Base-by-base conservation (phyloP, 2,329 filamentous ascomycete species). In the Furcasterigmium sp. region DNA sequence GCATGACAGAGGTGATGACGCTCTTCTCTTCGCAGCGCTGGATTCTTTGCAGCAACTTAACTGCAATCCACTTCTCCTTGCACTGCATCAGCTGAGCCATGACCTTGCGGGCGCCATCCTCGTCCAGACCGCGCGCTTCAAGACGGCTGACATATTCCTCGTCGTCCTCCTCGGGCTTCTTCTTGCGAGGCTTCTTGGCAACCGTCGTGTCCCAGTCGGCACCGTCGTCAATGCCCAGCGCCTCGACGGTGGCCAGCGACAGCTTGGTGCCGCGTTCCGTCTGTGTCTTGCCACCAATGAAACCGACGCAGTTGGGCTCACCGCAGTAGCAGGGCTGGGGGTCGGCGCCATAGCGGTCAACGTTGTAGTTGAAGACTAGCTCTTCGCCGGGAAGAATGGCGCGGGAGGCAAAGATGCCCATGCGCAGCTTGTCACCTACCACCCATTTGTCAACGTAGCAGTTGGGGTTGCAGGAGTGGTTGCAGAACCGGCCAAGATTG, bases 371-470 rank as follows among this genome's bases (percentile, higher is more conserved):
- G 74, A 98, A 98, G 18, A 95, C 91, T 44, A 98, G 73, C 64
- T 98, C 93, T 64, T 98, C 93, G 43, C 93, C 93, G 15, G 87
- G 83, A 59, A 83, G 82, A 60, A 98, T 85, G 56, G 79, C 75
- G 51, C 91, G 87, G 67, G 87, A 80, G 55, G 91, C 88, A 70
- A 98, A 98, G 54, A 98, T 97, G 56, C 93, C 93, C 93, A 98
- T 98, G 56, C 93, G 91, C 60, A 97, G 73, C 70, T 96, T 97
- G 57, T 94, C 88, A 15, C 90, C 91, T 26, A 98, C 90, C 46
- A 97, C 91, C 93, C 93, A 98, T 70, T 98, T 98, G 75, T 98
- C 93, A 51, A 98, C 91, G 65, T 95, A 97, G 68, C 91, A 97
- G 61, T 98, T 98, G 15, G 93, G 93, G 62, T 93, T 95, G 76